Evolutionary conservation across 1,284 basidiomycete species (phyloP).

Genomic region (Cryptococcus sp.): DNA sequence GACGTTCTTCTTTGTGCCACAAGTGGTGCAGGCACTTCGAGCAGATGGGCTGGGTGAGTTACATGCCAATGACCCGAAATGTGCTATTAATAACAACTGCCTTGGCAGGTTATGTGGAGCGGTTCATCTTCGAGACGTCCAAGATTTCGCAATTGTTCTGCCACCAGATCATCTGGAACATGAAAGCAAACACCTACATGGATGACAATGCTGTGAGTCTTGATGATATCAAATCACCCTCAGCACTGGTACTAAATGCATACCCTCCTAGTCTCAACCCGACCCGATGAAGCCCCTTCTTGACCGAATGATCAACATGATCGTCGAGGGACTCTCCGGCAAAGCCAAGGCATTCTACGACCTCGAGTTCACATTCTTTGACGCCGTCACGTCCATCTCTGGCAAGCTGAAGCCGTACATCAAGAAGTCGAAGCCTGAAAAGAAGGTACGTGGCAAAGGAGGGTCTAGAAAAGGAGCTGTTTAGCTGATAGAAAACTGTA

Average conservation of each 20-base stretch:
- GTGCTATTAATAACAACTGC: neutral
- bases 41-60: slow-evolving; percentile 75
- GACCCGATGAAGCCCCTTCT: slow-evolving; percentile 93
- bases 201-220: slow-evolving; percentile 77
- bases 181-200: slow-evolving; percentile 97
- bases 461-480: too few relatives aligned
- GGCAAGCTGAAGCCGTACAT: slow-evolving; percentile 97
- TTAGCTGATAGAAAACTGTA: neutral
- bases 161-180: slow-evolving; percentile 99
- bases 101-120: slow-evolving; percentile 77
- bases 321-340: slow-evolving; percentile 85
- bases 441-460: slow-evolving; percentile 63
- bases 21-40: slow-evolving; percentile 93
- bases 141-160: slow-evolving; percentile 98
- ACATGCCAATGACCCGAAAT: neutral
- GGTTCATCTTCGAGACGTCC: slow-evolving; percentile 95
- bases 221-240: neutral
- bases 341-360: slow-evolving; percentile 88
- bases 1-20: slow-evolving; percentile 99
- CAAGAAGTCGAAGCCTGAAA: slow-evolving; percentile 92
- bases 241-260: neutral
- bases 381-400: slow-evolving; percentile 94
- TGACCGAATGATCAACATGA: slow-evolving; percentile 79
- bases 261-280: slow-evolving; percentile 20
- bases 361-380: slow-evolving; percentile 93